A percentile compares a stretch with the other conserved stretches of the same genome.
phyloP scores from a whole-genome alignment of 352 stramenopile genomes.

The Phytophthora ohioensis region DNA sequence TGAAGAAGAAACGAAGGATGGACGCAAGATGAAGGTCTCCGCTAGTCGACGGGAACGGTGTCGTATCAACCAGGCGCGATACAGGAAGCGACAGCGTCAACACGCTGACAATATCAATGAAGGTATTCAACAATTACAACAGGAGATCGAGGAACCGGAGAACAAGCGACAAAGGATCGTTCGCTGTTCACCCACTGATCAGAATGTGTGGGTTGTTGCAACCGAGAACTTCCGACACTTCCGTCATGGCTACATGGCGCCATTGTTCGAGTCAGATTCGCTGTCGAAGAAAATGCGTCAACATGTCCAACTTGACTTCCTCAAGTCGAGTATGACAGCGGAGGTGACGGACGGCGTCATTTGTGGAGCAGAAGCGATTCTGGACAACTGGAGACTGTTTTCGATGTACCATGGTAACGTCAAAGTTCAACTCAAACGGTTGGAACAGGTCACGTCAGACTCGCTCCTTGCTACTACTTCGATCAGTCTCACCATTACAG shows the following conservation, averaged over 20 bases:
- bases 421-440: not conserved
- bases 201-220: conserved; percentile 23
- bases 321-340: not conserved
- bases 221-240: conserved; percentile 28
- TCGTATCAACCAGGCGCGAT: conserved; percentile 27
- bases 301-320: conserved; percentile 21
- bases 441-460: conserved; percentile 2
- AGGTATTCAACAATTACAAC: conserved; percentile 6
- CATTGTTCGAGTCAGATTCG: not conserved
- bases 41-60: conserved; percentile 18
- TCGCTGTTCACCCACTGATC: not conserved
- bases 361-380: conserved; percentile 8
- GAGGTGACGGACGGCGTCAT: conserved; percentile 18
- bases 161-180: conserved; percentile 2
- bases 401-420: conserved; percentile 17
- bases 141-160: conserved; percentile 17
- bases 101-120: not conserved
- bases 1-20: not conserved
- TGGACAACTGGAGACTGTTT: conserved; percentile 21
- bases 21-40: conserved; percentile 9
- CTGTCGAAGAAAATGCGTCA: not conserved
- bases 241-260: conserved; percentile 14
- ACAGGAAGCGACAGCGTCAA: conserved; percentile 18
- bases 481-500: conserved; percentile 13
- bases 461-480: conserved; percentile 4